These are phyloP conservation scores for Trypanosoma lewisi DNA, from an alignment of 208 protist genomes.

Conservation along the genomic window DNA sequence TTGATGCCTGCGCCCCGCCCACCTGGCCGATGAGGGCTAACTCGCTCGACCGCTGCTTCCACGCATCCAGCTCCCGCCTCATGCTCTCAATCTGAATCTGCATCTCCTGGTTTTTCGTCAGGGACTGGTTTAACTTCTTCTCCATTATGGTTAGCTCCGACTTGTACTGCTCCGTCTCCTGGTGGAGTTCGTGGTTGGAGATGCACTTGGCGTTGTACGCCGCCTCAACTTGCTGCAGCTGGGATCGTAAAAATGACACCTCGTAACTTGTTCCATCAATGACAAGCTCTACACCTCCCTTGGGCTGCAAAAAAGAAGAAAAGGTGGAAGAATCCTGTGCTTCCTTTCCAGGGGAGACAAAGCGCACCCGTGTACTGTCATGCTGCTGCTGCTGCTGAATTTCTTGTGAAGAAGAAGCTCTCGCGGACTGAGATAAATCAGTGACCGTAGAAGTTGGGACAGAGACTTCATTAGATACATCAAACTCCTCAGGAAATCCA, in stretches of 20 bases:
- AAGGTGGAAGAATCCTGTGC: neutral
- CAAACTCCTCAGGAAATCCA: neutral
- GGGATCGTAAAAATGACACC: slow-evolving; percentile 68
- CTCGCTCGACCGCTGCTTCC: slow-evolving; percentile 54
- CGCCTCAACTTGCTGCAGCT: slow-evolving; percentile 83
- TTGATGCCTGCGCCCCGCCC: neutral
- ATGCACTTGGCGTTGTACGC: slow-evolving; percentile 85
- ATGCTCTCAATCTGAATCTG: slow-evolving; percentile 43
- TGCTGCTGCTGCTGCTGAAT: too few relatives aligned
- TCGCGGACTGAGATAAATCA: neutral
- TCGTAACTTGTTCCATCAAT: slow-evolving; percentile 78
- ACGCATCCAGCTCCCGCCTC: slow-evolving; percentile 67
- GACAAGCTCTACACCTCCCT: slow-evolving; percentile 31
- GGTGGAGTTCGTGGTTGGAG: slow-evolving; percentile 68
- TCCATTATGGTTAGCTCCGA: slow-evolving; percentile 41
- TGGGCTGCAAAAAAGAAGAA: neutral
- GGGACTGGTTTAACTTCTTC: slow-evolving; percentile 29
- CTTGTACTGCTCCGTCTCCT: slow-evolving; percentile 52
- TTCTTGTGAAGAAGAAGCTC: neutral
- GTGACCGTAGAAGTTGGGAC: neutral
- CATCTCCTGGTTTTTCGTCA: slow-evolving; percentile 28
- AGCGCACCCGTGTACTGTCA: slow-evolving; percentile 1
- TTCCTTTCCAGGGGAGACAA: neutral
- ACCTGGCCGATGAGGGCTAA: slow-evolving; percentile 4
- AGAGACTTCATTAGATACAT: neutral